Conservation (phyloP, 345 rosid species). For the Carallia brachiata region DNA sequence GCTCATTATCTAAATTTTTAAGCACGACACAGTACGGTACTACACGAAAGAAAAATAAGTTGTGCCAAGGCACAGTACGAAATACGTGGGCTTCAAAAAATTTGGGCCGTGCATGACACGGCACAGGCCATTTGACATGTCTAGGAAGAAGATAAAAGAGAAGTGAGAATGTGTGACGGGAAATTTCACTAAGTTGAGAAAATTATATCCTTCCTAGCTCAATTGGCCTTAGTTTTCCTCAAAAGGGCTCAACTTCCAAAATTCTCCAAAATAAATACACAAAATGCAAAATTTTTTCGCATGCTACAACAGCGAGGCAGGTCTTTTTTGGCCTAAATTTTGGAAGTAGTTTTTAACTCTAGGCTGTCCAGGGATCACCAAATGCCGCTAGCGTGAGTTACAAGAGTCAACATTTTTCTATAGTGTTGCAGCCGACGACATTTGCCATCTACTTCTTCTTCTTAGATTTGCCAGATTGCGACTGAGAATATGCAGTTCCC, state of each 20-base stretch:
- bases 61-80: no score
- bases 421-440: constrained; percentile 8
- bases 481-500: constrained; percentile 72
- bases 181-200: constrained; percentile 18
- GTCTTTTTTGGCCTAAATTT: constrained; percentile 32
- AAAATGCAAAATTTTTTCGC: constrained; percentile 21
- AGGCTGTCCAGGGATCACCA: constrained; percentile 22
- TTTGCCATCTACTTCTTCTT: constrained; percentile 64
- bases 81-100: no score
- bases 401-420: constrained; percentile 21
- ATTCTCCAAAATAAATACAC: constrained; percentile 22
- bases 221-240: constrained; percentile 17
- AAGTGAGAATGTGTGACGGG: background rate
- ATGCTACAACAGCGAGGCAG: constrained; percentile 40
- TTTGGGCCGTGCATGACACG: no score
- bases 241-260: constrained; percentile 30
- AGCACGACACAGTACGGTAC: no score
- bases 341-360: background rate
- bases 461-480: constrained; percentile 58
- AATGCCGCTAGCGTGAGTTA: constrained; percentile 30
- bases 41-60: no score
- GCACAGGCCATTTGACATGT: no score
- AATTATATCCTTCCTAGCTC: constrained; percentile 25
- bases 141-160: background rate
- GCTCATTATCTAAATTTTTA: no score